Evolutionary conservation across 495 filamentous ascomycete species (phyloP), one percentile per base, ranked within the genome.

Genomic region (Podospora appendiculata): DNA sequence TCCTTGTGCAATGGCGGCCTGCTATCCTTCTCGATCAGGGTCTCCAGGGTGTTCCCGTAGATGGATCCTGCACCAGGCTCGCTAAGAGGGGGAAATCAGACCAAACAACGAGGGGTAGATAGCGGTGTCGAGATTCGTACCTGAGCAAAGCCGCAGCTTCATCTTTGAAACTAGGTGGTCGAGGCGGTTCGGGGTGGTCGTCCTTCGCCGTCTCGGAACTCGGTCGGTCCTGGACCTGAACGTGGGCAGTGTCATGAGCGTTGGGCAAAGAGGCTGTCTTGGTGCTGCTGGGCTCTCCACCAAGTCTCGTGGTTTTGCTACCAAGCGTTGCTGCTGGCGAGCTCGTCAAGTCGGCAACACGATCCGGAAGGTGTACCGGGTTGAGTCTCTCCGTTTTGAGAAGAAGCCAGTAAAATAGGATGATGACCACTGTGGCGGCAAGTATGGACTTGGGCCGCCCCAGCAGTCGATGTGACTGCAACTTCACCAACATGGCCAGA

Each of bases 41-140:
- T 64, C 11, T 67, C 65, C 45, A 80, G 58, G 1, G 76, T 79
- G 34, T 67, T 70, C 18, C 75, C 73, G 52, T 72, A 80, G 14
- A 80, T 68, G 1, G 62, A 61, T 32, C 70, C 68, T 34, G 66
- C 65, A 1, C 67, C 68, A 3, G 61, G 61, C 45, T 57, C 16
- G 50, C 62, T 50, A 9, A 25, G 5, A 25, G 25, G 25, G 25
- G 25, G 25, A n/a, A n/a, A 25, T 25, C 25, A 25, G 25, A 25
- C 25, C 25, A 25, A 25, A 25, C 2, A 25, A 25, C 25, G 25
- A 25, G 25, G 5, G 25, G 25, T 5, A 25, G 25, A 25, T 25
- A 25, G 25, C 2, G 25, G 25, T 5, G 5, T 25, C 25, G 25
- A 25, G 25, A 25, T 25, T 25, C 25, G 5, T 25, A 25, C 25